Conservation (phyloP, 2,329 filamentous ascomycete genomes). For the Pochonia chlamydosporia region DNA sequence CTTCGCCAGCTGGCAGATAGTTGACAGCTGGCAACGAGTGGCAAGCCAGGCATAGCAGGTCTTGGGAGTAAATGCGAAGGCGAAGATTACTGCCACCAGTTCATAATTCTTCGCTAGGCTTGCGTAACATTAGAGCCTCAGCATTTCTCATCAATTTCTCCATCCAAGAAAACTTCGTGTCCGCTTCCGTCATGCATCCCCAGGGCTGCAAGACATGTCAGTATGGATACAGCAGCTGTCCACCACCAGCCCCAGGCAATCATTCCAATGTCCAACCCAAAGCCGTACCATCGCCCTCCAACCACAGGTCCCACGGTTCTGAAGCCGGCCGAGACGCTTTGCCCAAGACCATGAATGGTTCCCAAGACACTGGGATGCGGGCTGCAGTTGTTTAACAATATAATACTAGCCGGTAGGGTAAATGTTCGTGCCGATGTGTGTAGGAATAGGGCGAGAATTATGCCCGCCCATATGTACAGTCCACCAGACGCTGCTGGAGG, state of each 20-base stretch:
- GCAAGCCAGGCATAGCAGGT: too few species aligned
- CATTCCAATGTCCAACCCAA: slow-evolving; percentile 37
- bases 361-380: slow-evolving; percentile 53
- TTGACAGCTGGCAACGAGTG: too few species aligned
- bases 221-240: slow-evolving; percentile 41
- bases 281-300: slow-evolving; percentile 43
- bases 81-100: neutral
- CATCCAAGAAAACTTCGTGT: slow-evolving; percentile 51
- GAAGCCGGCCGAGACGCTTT: slow-evolving; percentile 43
- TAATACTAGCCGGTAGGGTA: slow-evolving; percentile 51
- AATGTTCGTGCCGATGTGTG: slow-evolving; percentile 73
- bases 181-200: slow-evolving; percentile 60
- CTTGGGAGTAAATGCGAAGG: neutral
- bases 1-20: neutral
- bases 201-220: slow-evolving; percentile 54
- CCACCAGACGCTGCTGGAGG: slow-evolving; percentile 39
- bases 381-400: slow-evolving; percentile 55
- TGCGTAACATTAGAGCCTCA: neutral
- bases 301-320: slow-evolving; percentile 45
- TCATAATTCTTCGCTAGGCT: neutral
- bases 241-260: slow-evolving; percentile 44
- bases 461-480: slow-evolving; percentile 52
- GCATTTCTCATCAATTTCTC: slow-evolving; percentile 30
- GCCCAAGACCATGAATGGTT: slow-evolving; percentile 49
- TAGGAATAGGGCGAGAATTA: slow-evolving; percentile 56